Evolutionary conservation across 73 alveolate species (phyloP).

Genomic region (Paramecium sexaurelia): DNA sequence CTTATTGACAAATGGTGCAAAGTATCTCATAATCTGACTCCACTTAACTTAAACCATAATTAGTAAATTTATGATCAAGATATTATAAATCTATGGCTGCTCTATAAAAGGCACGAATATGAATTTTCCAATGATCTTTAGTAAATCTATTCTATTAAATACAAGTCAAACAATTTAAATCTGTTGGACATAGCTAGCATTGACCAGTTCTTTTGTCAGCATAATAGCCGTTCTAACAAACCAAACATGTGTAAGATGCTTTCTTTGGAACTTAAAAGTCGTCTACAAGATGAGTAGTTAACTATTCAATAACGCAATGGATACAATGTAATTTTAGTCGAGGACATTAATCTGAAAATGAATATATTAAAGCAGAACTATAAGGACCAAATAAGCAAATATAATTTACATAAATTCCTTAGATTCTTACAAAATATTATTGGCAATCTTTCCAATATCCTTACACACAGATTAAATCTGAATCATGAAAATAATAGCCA

Average conservation of each 20-base stretch:
- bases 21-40: not conserved
- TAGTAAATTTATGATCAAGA: not conserved
- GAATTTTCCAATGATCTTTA: not conserved
- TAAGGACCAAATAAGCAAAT: not conserved
- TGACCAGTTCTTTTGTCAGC: not conserved
- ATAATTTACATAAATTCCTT: not conserved
- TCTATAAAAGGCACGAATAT: not conserved
- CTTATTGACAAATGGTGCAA: not conserved
- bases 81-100: not conserved
- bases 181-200: not conserved
- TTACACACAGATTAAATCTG: not conserved
- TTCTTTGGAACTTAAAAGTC: not conserved
- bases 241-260: not conserved
- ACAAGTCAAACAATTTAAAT: not conserved
- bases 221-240: not conserved
- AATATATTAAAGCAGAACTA: not conserved
- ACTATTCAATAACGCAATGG: not conserved
- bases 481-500: not conserved
- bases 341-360: not conserved
- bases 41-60: not conserved
- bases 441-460: not conserved
- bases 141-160: not conserved
- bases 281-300: not conserved
- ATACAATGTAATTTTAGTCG: not conserved
- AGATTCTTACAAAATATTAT: not conserved